These are phyloP conservation scores for Euphorbia lathyris DNA, from an alignment of 345 rosid genomes.

Conservation along the genomic window DNA sequence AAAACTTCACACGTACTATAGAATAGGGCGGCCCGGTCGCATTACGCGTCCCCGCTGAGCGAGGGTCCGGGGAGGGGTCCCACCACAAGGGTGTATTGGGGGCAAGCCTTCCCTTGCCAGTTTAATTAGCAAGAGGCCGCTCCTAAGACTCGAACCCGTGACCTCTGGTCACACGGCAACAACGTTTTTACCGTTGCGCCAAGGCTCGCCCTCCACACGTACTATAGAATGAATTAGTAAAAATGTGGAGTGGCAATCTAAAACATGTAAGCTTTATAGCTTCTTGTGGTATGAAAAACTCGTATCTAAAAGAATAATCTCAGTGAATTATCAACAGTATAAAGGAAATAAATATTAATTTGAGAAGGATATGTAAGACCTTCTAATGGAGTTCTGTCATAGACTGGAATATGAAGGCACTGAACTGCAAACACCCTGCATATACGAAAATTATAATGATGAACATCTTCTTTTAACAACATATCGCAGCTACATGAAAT, in stretches of 20 bases:
- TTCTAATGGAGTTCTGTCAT: slow-evolving; percentile 69
- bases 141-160: too few relatives aligned
- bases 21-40: too few relatives aligned
- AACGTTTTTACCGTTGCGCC: too few relatives aligned
- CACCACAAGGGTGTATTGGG: too few relatives aligned
- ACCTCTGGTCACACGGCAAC: too few relatives aligned
- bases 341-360: neutral
- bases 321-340: too few relatives aligned
- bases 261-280: neutral
- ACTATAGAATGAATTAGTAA: neutral
- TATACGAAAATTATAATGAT: neutral
- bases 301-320: neutral
- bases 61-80: too few relatives aligned
- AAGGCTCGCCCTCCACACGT: too few relatives aligned
- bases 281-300: neutral
- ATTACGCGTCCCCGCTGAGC: too few relatives aligned
- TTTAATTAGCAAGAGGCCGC: too few relatives aligned
- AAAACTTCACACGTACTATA: too few relatives aligned
- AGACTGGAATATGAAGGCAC: slow-evolving; percentile 82
- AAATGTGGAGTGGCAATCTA: neutral
- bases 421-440: slow-evolving; percentile 77
- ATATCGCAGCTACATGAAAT: neutral
- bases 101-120: too few relatives aligned
- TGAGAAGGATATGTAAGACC: slow-evolving; percentile 29
- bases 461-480: neutral